Conservation (phyloP, 176 grass and related monocot species). For the Eleusine coracana region DNA sequence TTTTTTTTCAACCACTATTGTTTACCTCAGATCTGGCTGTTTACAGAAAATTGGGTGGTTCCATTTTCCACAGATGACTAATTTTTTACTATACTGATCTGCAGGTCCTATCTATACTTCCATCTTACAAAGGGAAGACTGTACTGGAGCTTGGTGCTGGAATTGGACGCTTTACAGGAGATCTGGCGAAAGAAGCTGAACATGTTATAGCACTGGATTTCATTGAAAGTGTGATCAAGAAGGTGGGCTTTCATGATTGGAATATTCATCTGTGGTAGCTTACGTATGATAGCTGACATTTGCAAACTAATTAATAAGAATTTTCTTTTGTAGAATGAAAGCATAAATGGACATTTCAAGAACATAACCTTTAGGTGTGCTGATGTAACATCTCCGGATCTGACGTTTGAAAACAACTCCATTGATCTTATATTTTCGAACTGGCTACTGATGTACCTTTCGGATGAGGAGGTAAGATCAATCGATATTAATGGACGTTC, state of each 20-base stretch:
- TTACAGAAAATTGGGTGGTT: neutral
- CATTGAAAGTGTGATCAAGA: slow-evolving; percentile 98
- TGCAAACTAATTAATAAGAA: neutral
- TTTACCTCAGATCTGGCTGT: neutral
- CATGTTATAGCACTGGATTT: slow-evolving; percentile 93
- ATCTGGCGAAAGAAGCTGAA: slow-evolving; percentile 83
- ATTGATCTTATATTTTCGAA: slow-evolving; percentile 97
- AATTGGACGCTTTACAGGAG: slow-evolving; percentile 93
- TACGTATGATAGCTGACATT: neutral
- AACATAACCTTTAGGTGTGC: slow-evolving; percentile 87
- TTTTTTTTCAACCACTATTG: neutral
- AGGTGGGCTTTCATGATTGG: slow-evolving; percentile 47
- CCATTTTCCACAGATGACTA: slow-evolving; percentile 19
- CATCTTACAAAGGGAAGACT: slow-evolving; percentile 74
- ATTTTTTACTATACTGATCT: slow-evolving; percentile 25
- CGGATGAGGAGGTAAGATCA: slow-evolving; percentile 81
- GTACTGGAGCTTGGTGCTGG: slow-evolving; percentile 91
- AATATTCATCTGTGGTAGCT: slow-evolving; percentile 6
- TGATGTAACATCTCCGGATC: slow-evolving; percentile 79
- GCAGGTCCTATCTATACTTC: slow-evolving; percentile 85
- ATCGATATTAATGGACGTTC: neutral
- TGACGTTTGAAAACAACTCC: slow-evolving; percentile 74
- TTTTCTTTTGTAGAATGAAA: slow-evolving; percentile 73
- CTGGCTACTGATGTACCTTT: slow-evolving; percentile 96
- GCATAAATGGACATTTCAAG: slow-evolving; percentile 77